Evolutionary conservation across 2,329 filamentous ascomycete genomes (phyloP), one percentile per base, ranked within the genome.

Genomic region (Pseudonectria buxi): DNA sequence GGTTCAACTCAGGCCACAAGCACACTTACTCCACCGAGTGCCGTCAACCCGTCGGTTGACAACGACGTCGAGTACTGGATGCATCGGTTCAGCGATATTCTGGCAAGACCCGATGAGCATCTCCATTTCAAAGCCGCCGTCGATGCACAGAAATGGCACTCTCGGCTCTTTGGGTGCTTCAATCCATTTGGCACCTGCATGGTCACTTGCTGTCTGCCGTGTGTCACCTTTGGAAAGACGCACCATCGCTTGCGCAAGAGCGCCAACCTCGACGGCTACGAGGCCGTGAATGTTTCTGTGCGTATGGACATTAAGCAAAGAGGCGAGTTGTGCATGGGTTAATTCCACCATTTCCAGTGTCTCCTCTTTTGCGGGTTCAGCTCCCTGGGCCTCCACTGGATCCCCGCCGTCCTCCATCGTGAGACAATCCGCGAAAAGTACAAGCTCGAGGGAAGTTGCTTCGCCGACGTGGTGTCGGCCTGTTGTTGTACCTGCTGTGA

Each of bases 151-250:
- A 37, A 61, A 9, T 71, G 67, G 67, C 46, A 46, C 41, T 51
- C 53, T 29, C 44, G 56, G 33, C 62, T 71, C 49, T 70, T 68
- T 30, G 59, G 58, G 38, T 71, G 66, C 59, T 65, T 63, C 53
- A 57, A 43, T 40, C 68, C 67, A 15, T 55, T 69, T 34, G 59
- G 64, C 33, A 57, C 60, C 2, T 71, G 68, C 49, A 43, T 68
- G n/a, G 54, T 69, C 34, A 61, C 63, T 12, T 71, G 58, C 44
- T 71, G 61, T 42, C 41, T 68, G 16, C 68, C 68, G 2, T 71
- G 68, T 41, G 55, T 71, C 24, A 68, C 65, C 24, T 71, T 69
- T 32, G 67, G 67, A 52, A 68, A 66, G 61, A 69, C 65, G 3
- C 53, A 69, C 36, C 67, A 71, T 43, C 63, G 67, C 14, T 48